A percentile compares a stretch with the other conserved stretches of the same genome.
phyloP scores from a whole-genome alignment of 2,329 filamentous ascomycete species.

The Cytospora mali region DNA sequence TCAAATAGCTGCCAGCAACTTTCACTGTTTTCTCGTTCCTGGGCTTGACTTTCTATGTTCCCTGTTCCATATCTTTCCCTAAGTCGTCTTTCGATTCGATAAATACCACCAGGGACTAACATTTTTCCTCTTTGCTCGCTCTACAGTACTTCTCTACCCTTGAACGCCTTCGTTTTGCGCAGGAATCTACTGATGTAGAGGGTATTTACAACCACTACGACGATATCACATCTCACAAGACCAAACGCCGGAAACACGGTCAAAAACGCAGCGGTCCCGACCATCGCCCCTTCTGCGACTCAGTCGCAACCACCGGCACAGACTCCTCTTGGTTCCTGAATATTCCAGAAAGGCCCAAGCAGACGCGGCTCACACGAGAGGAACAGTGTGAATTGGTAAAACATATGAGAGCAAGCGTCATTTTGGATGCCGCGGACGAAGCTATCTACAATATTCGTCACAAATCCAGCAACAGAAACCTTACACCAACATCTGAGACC shows the following conservation, averaged over 20 bases:
- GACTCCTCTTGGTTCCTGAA: conserved; percentile 70
- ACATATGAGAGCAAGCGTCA: conserved; percentile 45
- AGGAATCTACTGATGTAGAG: conserved; percentile 42
- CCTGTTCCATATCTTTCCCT: not conserved
- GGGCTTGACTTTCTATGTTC: not conserved
- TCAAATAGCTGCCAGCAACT: conserved; percentile 7
- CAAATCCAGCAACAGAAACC: conserved; percentile 40
- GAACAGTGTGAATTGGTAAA: conserved; percentile 66
- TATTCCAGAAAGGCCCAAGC: conserved; percentile 72
- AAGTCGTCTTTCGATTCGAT: conserved; percentile 1
- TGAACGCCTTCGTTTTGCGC: conserved; percentile 69
- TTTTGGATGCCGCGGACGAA: conserved; percentile 53
- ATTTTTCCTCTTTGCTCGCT: conserved; percentile 23
- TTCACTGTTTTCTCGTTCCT: not conserved
- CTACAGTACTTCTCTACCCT: conserved; percentile 72
- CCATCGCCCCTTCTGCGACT: conserved; percentile 38
- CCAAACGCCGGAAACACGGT: conserved; percentile 36
- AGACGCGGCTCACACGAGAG: conserved; percentile 70
- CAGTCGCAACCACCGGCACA: conserved; percentile 46
- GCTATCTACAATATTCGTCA: conserved; percentile 53
- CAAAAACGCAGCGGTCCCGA: conserved; percentile 36
- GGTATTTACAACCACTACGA: conserved; percentile 42
- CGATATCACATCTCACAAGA: conserved; percentile 37
- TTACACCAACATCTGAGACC: conserved; percentile 33
- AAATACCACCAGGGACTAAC: conserved; percentile 1